Evolutionary conservation across 2,329 filamentous ascomycete species (phyloP).

Genomic region (Delphinella strobiligena): DNA sequence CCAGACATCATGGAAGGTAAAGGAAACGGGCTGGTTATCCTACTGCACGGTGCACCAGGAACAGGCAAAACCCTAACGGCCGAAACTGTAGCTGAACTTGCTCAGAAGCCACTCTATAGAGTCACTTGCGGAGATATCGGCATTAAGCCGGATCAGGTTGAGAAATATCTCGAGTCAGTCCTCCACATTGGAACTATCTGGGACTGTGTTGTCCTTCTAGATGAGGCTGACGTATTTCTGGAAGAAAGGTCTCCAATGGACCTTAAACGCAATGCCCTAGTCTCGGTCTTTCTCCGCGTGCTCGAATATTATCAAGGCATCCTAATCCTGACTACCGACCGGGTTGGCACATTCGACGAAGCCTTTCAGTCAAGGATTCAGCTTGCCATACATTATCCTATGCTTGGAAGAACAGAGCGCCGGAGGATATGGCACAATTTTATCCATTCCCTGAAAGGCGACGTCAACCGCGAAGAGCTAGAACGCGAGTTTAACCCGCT

Average conservation of each 20-base stretch:
- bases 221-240: conserved; percentile 29
- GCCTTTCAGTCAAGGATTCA: conserved; percentile 7
- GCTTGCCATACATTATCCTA: background rate
- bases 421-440: background rate
- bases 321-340: conserved; percentile 28
- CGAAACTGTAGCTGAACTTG: conserved; percentile 8
- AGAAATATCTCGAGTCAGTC: background rate
- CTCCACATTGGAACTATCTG: conserved; percentile 10
- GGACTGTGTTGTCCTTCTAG: conserved; percentile 24
- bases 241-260: conserved; percentile 10
- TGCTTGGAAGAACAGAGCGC: background rate
- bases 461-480: background rate
- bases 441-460: background rate
- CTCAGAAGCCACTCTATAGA: conserved; percentile 5
- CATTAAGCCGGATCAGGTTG: background rate
- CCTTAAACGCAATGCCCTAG: conserved; percentile 15
- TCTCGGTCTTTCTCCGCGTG: conserved; percentile 24
- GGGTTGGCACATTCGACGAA: conserved; percentile 8
- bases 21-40: conserved; percentile 25
- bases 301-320: conserved; percentile 29
- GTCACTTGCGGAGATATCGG: conserved; percentile 4
- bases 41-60: conserved; percentile 25
- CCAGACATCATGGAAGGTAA: conserved; percentile 16
- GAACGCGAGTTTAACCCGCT: background rate
- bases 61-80: conserved; percentile 27